Base-by-base conservation (phyloP, 176 grass and related monocot genomes). In the Avena eriantha region DNA sequence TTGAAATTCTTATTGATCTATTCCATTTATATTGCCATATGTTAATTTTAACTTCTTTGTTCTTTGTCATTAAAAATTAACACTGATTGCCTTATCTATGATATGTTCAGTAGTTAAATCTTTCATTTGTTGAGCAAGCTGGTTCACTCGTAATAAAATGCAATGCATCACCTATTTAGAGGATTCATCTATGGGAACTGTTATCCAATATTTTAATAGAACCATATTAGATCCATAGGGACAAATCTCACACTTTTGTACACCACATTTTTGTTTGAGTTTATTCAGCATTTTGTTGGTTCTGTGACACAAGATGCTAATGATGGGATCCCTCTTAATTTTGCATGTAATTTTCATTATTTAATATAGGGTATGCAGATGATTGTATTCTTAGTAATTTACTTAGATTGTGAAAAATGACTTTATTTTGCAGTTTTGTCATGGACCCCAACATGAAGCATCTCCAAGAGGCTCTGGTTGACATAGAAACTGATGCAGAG, bases 401-500 rank as follows among this genome's bases (percentile, higher is more conserved):
- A 4, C 2, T 21, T 76, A 46, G 60, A 89, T 16, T 58, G 5
- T 56, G 8, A 68, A 75, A 75, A 61, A 71, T 12, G 59, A 14
- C 35, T 73, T 90, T 82, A 12, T 71, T 81, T 73, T 77, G 73
- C 72, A 89, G 82, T 4, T 74, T 72, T 80, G 5, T 45, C 89
- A 95, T 94, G 96, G 93, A 96, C 90, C 70, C 79, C 29, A 83
- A 80, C 71, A 95, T 95, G 93, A 75, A 94, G 77, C 69, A 88
- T 69, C 87, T 98, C 51, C 90, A 92, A 51, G 89, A 90, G 73
- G 34, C 88, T 86, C 69, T 98, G 58, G 78, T 90, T 89, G 93
- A 94, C 69, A 78, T 96, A 68, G 93, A 96, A 88, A 91, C 84
- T 46, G 90, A 96, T 76, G 96, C 90, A 11, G 93, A 98, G 77